phyloP scores from a whole-genome alignment of 2,329 filamentous ascomycete genomes.

The Lecanicillium sp. region DNA sequence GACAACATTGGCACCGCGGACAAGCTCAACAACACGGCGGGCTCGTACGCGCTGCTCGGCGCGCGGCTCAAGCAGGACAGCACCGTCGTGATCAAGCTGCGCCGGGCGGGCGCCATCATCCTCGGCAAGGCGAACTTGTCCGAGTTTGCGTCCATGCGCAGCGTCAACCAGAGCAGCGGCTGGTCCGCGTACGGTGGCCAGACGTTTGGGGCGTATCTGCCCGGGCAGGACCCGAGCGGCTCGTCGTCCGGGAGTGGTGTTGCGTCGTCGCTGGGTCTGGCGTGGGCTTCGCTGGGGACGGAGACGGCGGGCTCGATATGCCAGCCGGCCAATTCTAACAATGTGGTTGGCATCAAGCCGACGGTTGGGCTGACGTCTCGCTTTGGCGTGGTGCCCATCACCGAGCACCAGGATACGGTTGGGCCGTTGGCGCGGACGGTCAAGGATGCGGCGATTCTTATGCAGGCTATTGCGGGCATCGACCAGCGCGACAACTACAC shows the following conservation, averaged over 20 bases:
- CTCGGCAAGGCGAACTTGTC: conserved; percentile 56
- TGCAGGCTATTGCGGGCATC: conserved; percentile 55
- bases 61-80: conserved; percentile 49
- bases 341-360: conserved; percentile 61
- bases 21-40: conserved; percentile 54
- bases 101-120: conserved; percentile 53
- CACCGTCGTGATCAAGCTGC: conserved; percentile 51
- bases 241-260: conserved; percentile 58
- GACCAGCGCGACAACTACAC: conserved; percentile 60
- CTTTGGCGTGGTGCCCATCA: conserved; percentile 58
- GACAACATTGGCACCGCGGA: conserved; percentile 59
- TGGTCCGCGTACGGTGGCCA: conserved; percentile 61
- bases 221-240: conserved; percentile 53
- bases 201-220: conserved; percentile 52
- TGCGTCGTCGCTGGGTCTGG: conserved; percentile 49
- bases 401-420: conserved; percentile 56
- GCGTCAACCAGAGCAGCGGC: conserved; percentile 48
- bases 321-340: conserved; percentile 44
- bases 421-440: conserved; percentile 59
- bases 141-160: conserved; percentile 45
- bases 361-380: conserved; percentile 59
- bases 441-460: conserved; percentile 53
- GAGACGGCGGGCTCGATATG: conserved; percentile 61
- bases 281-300: conserved; percentile 31
- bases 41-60: conserved; percentile 55